Evolutionary conservation across 108 stramenopile species (phyloP).

Genomic region (Cyclotella cryptica): DNA sequence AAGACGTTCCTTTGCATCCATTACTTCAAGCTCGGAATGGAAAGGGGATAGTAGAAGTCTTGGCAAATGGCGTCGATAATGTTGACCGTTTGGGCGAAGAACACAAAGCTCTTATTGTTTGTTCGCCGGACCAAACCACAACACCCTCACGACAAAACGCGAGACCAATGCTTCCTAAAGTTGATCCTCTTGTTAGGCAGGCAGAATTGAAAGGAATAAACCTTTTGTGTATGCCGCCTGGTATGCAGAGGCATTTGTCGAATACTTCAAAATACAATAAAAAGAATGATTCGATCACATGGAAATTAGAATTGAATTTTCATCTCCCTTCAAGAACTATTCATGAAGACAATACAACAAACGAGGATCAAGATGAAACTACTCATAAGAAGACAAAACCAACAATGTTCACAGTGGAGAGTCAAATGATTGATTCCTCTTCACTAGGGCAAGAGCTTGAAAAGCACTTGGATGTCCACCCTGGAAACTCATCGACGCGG

Average conservation of each 20-base stretch:
- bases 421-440: slow-evolving; percentile 23
- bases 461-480: slow-evolving; percentile 46
- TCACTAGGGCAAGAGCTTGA: slow-evolving; percentile 39
- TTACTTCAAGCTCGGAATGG: slow-evolving; percentile 33
- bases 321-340: slow-evolving; percentile 25
- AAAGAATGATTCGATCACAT: slow-evolving; percentile 41
- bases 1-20: slow-evolving; percentile 35
- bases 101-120: background rate
- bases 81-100: background rate
- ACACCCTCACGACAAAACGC: slow-evolving; percentile 18
- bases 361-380: slow-evolving; percentile 23
- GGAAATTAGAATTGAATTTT: slow-evolving; percentile 53
- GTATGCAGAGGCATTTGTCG: slow-evolving; percentile 67
- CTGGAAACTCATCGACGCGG: slow-evolving; percentile 44
- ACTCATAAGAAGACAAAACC: background rate
- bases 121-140: background rate
- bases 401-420: slow-evolving; percentile 42
- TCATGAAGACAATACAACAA: slow-evolving; percentile 1
- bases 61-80: slow-evolving; percentile 36
- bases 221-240: slow-evolving; percentile 70
- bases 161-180: background rate
- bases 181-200: slow-evolving; percentile 60
- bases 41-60: slow-evolving; percentile 17
- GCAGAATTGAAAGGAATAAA: slow-evolving; percentile 62
- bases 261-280: slow-evolving; percentile 65